These are phyloP conservation scores for Cadophora luteo-olivacea DNA, from an alignment of 2,329 filamentous ascomycete species.

Conservation along the genomic window DNA sequence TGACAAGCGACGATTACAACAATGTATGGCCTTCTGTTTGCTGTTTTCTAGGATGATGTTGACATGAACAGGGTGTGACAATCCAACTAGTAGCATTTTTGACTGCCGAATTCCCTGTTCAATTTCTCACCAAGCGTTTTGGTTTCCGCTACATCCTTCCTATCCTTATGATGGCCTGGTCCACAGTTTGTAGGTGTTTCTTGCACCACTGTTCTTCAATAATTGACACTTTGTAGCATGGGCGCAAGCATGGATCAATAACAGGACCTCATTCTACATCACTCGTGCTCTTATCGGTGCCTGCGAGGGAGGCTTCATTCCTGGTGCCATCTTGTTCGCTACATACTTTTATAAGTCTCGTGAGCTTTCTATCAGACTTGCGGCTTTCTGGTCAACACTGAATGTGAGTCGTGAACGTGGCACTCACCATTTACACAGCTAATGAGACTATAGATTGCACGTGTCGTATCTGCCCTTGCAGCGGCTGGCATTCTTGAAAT, in stretches of 20 bases:
- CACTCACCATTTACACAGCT: slow-evolving; percentile 50
- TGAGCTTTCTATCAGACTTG: slow-evolving; percentile 70
- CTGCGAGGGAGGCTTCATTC: slow-evolving; percentile 64
- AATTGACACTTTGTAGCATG: slow-evolving; percentile 41
- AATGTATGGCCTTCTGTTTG: not conserved
- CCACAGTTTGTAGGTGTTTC: slow-evolving; percentile 37
- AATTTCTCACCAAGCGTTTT: slow-evolving; percentile 62
- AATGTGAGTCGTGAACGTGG: slow-evolving; percentile 46
- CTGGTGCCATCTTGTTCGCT: slow-evolving; percentile 67
- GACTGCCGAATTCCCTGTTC: slow-evolving; percentile 62
- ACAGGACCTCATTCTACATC: slow-evolving; percentile 54
- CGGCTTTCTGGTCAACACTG: slow-evolving; percentile 69
- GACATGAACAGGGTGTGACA: slow-evolving; percentile 51
- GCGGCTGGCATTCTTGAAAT: no score
- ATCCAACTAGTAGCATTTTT: slow-evolving; percentile 62
- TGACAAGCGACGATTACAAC: slow-evolving; percentile 61
- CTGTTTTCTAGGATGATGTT: not conserved
- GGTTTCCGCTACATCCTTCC: slow-evolving; percentile 64
- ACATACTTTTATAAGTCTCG: slow-evolving; percentile 75
- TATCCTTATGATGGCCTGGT: slow-evolving; percentile 57
- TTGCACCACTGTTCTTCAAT: not conserved
- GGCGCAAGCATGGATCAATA: slow-evolving; percentile 59
- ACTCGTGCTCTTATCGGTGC: slow-evolving; percentile 60
- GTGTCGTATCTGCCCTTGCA: not conserved
- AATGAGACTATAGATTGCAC: slow-evolving; percentile 35